Evolutionary conservation across 2,329 filamentous ascomycete genomes (phyloP), one percentile per base, ranked within the genome.

Genomic region (Didymella sp.): DNA sequence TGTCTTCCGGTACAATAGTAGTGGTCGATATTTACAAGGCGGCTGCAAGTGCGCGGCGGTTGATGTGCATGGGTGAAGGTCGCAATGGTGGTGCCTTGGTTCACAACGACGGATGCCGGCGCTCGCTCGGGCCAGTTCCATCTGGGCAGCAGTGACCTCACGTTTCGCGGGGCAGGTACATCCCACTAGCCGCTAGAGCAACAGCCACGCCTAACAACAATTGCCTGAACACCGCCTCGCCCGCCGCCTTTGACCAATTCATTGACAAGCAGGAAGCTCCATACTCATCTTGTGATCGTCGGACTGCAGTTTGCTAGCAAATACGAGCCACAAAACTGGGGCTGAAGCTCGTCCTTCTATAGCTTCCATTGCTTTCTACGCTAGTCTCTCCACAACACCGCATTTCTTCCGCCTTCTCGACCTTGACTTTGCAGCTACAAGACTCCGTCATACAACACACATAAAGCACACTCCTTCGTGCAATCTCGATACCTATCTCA

Each of bases 341-440:
- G 53, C 57, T 64, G 65, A 59, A 64, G 60, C 59, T 66, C 50
- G 56, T 59, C 62, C 59, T 74, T 73, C 72, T 60, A 68, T 49
- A 63, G 69, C 67, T 75, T 76, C 73, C 68, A 76, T 75, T 73
- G 55, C 69, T 67, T 76, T 76, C 73, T 67, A 68, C 71, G 72
- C 72, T 75, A 75, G 71, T 70, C 68, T 60, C 63, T 70, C 68
- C 63, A 62, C 67, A 68, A 58, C 60, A 61, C 63, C 58, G 63
- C 71, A 74, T 72, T 76, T 74, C 73, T 74, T 70, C 73, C 61
- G 51, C 67, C 62, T 68, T 62, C 67, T 59, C 61, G 55, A 59
- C 62, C 60, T 68, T 61, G 47, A 56, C 66, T 59, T 53, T 46
- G 54, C 60, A 60, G 61, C 67, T 63, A 58, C 64, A 62, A 46